Conservation (phyloP, 805 yeast genomes). For the Suhomyces sp. region DNA sequence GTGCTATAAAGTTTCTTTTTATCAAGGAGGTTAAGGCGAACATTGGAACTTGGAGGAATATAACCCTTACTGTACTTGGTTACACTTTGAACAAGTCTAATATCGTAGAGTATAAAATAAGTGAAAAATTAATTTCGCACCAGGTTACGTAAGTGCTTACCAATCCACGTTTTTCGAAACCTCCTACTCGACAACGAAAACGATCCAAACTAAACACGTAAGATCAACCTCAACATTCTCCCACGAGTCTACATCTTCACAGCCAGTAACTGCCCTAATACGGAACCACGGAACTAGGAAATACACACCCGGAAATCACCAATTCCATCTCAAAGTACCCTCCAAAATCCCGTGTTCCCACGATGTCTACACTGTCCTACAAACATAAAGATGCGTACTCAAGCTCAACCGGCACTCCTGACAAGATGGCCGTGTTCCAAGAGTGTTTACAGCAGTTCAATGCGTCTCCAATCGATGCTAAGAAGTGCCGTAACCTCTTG, state of each 20-base stretch:
- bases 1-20: slow-evolving; percentile 15
- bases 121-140: slow-evolving; percentile 2
- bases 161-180: neutral
- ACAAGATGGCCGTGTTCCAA: slow-evolving; percentile 96
- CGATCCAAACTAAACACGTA: slow-evolving; percentile 17
- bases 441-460: slow-evolving; percentile 92
- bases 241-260: no score
- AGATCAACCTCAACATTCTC: no score
- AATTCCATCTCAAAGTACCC: no score
- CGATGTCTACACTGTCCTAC: slow-evolving; percentile 85
- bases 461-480: slow-evolving; percentile 85
- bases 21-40: slow-evolving; percentile 18
- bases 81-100: no score
- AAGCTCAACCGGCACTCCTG: slow-evolving; percentile 63
- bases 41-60: no score
- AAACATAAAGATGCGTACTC: slow-evolving; percentile 76
- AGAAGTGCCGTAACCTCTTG: slow-evolving; percentile 78
- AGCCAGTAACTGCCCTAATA: no score
- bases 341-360: no score
- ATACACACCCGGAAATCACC: no score
- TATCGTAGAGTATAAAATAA: no score
- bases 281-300: no score
- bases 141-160: slow-evolving; percentile 6
- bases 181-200: slow-evolving; percentile 5
- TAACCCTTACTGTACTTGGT: no score